Base-by-base conservation (phyloP, 208 protist genomes). In the Leishmania gerbilli region DNA sequence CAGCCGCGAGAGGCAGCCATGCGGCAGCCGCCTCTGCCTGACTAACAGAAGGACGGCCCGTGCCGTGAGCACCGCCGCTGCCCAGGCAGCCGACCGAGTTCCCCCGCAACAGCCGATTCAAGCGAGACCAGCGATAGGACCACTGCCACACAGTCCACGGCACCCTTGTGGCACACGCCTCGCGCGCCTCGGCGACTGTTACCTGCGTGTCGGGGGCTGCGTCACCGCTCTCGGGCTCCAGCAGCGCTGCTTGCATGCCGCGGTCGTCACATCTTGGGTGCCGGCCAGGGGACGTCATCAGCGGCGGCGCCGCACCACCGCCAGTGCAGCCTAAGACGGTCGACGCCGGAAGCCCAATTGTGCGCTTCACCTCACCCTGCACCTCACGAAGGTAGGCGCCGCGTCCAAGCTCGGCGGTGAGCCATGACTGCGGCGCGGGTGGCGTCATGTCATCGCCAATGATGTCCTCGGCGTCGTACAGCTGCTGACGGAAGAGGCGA, bases 101-200 rank as follows among this genome's bases (percentile, higher is more conserved):
- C 47, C 62, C 37, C 58, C 34, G 71, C 51, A 83, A 65, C 37
- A 81, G 79, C 9, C 62, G 84, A 15, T 49, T 74, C 64, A 97
- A 60, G 17, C 67, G 68, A 42, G 78, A 71, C 94, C 94, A 97
- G 60, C 91, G 89, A 82, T 92, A 92, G 4, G 89, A 91, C 94
- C 94, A 97, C 71, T 97, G 94, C 94, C 94, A 97, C 27, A 97
- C 37, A n/a, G 88, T 95, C 94, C 94, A 97, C 60, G 94, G 90
- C 58, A 97, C 84, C n/a, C 71, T 31, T 13, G 53, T 21, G 31
- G 87, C 87, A 58, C 90, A 90, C 37, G 91, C 76, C 82, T 92
- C 89, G 34, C 94, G 87, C 17, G 80, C 91, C 74, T 91, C 82
- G 47, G 72, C 15, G 1, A 95, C 84, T 17, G 83, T 82, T 42